phyloP scores from a whole-genome alignment of 83 land plant species.

The Picea mariana region DNA sequence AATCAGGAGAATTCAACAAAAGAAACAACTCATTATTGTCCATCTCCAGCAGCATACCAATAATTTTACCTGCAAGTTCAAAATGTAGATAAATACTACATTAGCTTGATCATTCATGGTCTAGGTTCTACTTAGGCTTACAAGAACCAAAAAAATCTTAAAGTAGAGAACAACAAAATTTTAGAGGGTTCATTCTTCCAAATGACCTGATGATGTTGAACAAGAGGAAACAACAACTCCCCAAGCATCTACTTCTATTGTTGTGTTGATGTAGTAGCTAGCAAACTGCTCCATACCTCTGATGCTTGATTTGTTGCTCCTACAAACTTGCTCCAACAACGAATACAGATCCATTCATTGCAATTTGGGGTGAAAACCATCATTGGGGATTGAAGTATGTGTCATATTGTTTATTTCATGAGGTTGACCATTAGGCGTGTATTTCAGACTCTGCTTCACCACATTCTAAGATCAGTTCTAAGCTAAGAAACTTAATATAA shows the following conservation, averaged over 20 bases:
- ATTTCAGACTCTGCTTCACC: background rate
- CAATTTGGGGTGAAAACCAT: no score
- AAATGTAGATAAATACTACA: conserved; percentile 22
- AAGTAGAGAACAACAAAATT: background rate
- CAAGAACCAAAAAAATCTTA: no score
- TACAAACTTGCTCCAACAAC: no score
- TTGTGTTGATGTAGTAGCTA: conserved; percentile 58
- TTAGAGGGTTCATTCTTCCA: background rate
- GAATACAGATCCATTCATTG: no score
- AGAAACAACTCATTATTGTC: conserved; percentile 75
- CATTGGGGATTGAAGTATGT: no score
- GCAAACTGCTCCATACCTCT: no score
- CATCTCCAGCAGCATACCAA: conserved; percentile 77
- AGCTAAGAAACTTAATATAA: background rate
- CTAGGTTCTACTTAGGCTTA: no score
- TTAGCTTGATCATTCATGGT: no score
- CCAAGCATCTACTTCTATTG: conserved; percentile 78
- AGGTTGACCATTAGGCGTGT: no score
- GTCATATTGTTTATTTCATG: no score
- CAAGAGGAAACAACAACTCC: conserved; percentile 70
- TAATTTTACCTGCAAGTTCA: conserved; percentile 66
- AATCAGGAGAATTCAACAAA: conserved; percentile 71
- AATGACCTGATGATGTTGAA: conserved; percentile 49
- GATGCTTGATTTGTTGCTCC: no score
- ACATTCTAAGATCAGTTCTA: conserved; percentile 8